Evolutionary conservation across 139 green algal genomes (phyloP).

Genomic region (Auxenochlorella protothecoides): DNA sequence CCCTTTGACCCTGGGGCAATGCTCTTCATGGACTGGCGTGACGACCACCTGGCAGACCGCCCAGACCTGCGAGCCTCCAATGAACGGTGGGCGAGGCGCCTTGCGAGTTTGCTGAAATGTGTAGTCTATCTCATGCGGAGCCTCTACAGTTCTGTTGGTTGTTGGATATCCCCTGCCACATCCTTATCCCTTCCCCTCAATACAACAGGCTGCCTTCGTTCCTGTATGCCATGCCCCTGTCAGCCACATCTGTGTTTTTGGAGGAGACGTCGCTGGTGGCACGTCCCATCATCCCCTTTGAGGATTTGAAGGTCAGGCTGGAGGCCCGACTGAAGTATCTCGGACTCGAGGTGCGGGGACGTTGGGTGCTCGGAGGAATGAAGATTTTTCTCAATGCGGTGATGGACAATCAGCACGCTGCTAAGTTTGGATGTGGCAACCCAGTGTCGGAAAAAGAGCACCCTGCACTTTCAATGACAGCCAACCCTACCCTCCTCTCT

Average conservation of each 20-base stretch:
- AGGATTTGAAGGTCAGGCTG: slow-evolving; percentile 83
- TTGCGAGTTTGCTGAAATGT: neutral
- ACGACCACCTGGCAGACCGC: slow-evolving; percentile 64
- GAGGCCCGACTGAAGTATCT: slow-evolving; percentile 69
- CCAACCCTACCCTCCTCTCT: neutral
- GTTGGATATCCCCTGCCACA: neutral
- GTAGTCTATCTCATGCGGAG: slow-evolving; percentile 9
- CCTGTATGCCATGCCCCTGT: slow-evolving; percentile 98
- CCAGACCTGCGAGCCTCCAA: slow-evolving; percentile 45
- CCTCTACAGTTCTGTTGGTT: neutral
- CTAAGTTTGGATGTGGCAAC: no score
- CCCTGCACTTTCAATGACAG: no score
- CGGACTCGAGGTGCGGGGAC: slow-evolving; percentile 57
- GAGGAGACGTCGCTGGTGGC: slow-evolving; percentile 95
- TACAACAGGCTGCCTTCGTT: slow-evolving; percentile 81
- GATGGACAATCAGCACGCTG: slow-evolving; percentile 53
- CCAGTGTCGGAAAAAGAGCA: no score
- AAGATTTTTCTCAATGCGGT: slow-evolving; percentile 74
- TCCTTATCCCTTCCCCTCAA: neutral
- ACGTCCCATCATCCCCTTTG: slow-evolving; percentile 75
- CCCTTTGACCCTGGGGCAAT: slow-evolving; percentile 87
- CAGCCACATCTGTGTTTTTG: slow-evolving; percentile 72
- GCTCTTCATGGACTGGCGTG: slow-evolving; percentile 99
- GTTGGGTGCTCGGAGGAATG: slow-evolving; percentile 47
- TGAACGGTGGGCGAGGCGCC: slow-evolving; percentile 3